Conservation (phyloP, 2,329 filamentous ascomycete genomes). For the Colletotrichum sp. region DNA sequence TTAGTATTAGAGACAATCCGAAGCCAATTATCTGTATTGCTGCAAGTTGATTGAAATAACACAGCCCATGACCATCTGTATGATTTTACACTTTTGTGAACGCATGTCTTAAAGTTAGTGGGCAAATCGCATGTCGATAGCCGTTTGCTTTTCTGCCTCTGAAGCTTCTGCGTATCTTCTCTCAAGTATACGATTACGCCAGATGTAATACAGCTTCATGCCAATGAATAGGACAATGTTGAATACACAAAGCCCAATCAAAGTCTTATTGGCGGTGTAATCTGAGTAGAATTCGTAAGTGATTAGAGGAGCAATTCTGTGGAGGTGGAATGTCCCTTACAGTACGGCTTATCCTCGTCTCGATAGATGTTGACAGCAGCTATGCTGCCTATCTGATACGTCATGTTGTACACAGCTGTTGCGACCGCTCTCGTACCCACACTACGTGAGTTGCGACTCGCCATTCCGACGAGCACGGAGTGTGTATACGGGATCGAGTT, state of each 20-base stretch:
- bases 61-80: neutral
- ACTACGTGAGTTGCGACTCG: conserved; percentile 36
- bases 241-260: neutral
- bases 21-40: too few relatives aligned
- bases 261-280: neutral
- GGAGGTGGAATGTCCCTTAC: neutral
- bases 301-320: neutral
- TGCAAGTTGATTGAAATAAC: too few relatives aligned
- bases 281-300: neutral
- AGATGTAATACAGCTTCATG: conserved; percentile 42
- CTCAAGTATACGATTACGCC: conserved; percentile 28
- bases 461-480: conserved; percentile 56
- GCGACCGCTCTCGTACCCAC: conserved; percentile 53
- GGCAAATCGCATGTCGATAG: neutral
- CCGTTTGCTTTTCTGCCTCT: neutral
- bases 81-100: neutral
- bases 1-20: neutral
- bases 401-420: conserved; percentile 57
- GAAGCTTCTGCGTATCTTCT: neutral
- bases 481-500: conserved; percentile 59
- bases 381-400: conserved; percentile 48
- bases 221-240: conserved; percentile 33
- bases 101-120: neutral
- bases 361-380: conserved; percentile 54
- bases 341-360: conserved; percentile 50